Evolutionary conservation across 2,329 filamentous ascomycete species (phyloP), one percentile per base, ranked within the genome.

Genomic region (Aspergillus fischeri): DNA sequence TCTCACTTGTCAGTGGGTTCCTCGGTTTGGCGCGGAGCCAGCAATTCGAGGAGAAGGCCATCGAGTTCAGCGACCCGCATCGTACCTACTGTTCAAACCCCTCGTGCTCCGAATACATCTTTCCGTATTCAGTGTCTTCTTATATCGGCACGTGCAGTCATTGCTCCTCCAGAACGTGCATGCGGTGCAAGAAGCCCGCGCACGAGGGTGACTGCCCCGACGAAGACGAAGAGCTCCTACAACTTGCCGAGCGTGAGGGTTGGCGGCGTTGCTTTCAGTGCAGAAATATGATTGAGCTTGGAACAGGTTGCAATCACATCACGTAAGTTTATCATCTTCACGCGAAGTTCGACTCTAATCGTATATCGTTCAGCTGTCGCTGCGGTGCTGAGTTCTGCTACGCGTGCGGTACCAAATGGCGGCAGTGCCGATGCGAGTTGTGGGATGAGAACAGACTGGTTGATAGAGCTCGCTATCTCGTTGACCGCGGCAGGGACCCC

Each of bases 191-290:
- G 54, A 53, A 52, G 11, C 7, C 14, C 9, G 54, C 51, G 10
- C 67, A 71, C 53, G 32, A 24, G 1, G 53, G 62, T 6, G 57
- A 65, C 35, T 74, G 70, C 50, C 64, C 63, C 1, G 52, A 67
- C 2, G 64, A 69, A 38, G 49, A 64, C n/a, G 60, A 70, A 47
- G 64, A 65, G 17, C 51, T 71, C n/a, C 76, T 91, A 3, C 81
- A 84, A 52, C 79, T 88, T 57, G 87, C 86, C 6, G 84, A 86
- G 63, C 78, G 86, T 27, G 79, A 86, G 53, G 88, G 88, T 25
- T 92, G 88, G 87, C 87, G 90, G 71, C 80, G 85, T 49, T 96
- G 91, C 71, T 87, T 86, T 69, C 86, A 80, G 60, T 96, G 92
- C 75, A 84, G 82, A 61, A 80, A 83, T 42, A 81, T 74, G 14